Percentiles rank a stretch among this genome's conserved stretches.
Evolutionary conservation across 139 green algal genomes (phyloP).

Genomic region (Auxenochlorella pyrenoidosa): DNA sequence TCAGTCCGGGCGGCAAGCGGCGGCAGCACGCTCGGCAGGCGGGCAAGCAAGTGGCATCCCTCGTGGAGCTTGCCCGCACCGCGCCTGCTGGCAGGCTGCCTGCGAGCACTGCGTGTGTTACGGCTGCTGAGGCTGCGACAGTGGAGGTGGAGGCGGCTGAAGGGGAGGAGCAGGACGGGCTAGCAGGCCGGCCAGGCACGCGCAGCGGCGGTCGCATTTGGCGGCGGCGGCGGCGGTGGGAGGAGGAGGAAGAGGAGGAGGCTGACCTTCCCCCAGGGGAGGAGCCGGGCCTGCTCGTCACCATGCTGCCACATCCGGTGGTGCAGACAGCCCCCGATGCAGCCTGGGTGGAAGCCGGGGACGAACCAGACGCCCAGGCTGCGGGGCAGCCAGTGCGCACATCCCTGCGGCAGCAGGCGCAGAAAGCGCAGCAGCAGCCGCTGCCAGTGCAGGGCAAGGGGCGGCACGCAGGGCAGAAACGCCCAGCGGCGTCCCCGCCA

Average conservation of each 20-base stretch:
- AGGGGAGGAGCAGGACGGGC: background rate
- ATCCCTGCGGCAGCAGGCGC: background rate
- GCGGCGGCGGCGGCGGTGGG: background rate
- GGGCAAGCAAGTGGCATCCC: background rate
- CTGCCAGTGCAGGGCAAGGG: background rate
- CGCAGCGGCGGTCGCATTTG: background rate
- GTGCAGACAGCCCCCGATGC: conserved; percentile 31
- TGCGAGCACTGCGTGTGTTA: background rate
- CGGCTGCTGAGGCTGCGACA: background rate
- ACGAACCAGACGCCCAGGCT: background rate
- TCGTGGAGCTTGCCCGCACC: background rate
- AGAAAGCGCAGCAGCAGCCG: background rate
- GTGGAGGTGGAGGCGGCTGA: background rate
- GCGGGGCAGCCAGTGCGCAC: background rate
- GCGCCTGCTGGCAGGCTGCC: background rate
- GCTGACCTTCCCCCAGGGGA: background rate
- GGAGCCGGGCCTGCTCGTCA: conserved; percentile 10
- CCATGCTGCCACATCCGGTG: conserved; percentile 27
- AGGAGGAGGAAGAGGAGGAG: background rate
- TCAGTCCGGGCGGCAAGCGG: background rate
- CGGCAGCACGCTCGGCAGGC: background rate
- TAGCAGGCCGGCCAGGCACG: background rate
- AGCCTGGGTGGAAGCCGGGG: background rate
- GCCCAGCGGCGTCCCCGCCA: background rate
- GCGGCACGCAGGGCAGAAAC: conserved; percentile 2